These are phyloP conservation scores for Klebsormidium nitens DNA, from an alignment of 139 green algal species.

Conservation along the genomic window DNA sequence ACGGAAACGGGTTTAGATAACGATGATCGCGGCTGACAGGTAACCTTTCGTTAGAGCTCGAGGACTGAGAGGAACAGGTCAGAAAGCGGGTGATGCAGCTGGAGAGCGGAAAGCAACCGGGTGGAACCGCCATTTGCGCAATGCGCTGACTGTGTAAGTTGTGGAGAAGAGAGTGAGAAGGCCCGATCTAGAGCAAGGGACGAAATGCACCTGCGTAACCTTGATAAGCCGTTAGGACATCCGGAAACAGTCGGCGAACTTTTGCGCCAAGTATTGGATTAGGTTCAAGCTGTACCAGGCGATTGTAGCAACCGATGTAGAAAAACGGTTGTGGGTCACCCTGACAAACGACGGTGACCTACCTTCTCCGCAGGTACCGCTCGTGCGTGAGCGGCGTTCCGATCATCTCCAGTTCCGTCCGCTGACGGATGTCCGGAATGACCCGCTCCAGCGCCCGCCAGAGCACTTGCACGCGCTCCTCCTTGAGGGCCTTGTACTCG, in stretches of 20 bases:
- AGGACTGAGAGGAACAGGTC: not conserved
- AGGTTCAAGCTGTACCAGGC: not conserved
- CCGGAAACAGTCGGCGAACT: not conserved
- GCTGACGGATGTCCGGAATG: constrained; percentile 68
- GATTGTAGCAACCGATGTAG: not conserved
- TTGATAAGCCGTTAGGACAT: too few relatives aligned
- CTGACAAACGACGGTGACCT: not conserved
- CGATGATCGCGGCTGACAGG: not conserved
- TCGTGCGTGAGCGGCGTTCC: constrained; percentile 59
- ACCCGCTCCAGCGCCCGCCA: constrained; percentile 60
- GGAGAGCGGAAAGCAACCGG: not conserved
- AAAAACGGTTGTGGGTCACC: not conserved
- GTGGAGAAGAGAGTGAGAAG: not conserved
- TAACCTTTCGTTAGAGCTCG: not conserved
- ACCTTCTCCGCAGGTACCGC: constrained; percentile 30
- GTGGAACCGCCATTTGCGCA: not conserved
- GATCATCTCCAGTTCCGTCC: constrained; percentile 58
- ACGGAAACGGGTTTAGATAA: not conserved
- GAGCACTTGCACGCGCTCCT: constrained; percentile 47
- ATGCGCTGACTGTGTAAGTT: not conserved
- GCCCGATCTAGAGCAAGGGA: not conserved
- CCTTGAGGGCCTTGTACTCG: constrained; percentile 70
- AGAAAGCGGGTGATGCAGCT: not conserved
- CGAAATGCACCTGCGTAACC: not conserved
- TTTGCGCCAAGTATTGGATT: not conserved